A percentile compares a stretch with the other conserved stretches of the same genome.
Conservation (phyloP, 306 rosid species). For the Mimosa pudica region DNA sequence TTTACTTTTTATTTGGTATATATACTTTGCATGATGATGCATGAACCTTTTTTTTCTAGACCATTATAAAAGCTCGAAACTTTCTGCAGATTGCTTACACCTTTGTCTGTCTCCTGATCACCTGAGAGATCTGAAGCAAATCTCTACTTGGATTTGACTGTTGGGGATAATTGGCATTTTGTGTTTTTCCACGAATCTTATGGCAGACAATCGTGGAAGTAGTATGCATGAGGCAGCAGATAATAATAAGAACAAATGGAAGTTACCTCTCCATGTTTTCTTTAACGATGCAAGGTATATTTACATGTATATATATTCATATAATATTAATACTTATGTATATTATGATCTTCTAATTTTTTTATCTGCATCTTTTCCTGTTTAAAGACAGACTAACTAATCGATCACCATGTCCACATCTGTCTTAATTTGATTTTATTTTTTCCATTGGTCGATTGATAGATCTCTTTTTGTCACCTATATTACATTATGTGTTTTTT, state of each 20-base stretch:
- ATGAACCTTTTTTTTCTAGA: neutral
- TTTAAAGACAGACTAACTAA: neutral
- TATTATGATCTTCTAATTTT: neutral
- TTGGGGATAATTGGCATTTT: neutral
- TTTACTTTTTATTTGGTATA: neutral
- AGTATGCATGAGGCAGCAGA: neutral
- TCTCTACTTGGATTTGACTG: neutral
- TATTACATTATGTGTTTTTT: neutral
- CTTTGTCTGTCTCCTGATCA: neutral
- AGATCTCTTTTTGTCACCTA: neutral
- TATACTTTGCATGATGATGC: neutral
- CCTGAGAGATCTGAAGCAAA: neutral
- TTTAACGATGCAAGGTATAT: constrained; percentile 84
- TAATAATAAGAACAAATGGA: constrained; percentile 48
- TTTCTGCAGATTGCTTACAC: constrained; percentile 22
- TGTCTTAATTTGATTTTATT: neutral
- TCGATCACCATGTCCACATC: neutral
- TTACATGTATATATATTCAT: neutral
- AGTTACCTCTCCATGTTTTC: constrained; percentile 74
- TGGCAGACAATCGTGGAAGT: constrained; percentile 49
- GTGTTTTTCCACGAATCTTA: constrained; percentile 16
- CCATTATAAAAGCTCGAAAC: neutral
- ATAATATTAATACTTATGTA: neutral
- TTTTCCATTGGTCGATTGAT: neutral
- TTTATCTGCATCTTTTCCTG: neutral